Evolutionary conservation across 768 basidiomycete species (phyloP), one percentile per base, ranked within the genome.

Genomic region (Pisolithus orientalis): DNA sequence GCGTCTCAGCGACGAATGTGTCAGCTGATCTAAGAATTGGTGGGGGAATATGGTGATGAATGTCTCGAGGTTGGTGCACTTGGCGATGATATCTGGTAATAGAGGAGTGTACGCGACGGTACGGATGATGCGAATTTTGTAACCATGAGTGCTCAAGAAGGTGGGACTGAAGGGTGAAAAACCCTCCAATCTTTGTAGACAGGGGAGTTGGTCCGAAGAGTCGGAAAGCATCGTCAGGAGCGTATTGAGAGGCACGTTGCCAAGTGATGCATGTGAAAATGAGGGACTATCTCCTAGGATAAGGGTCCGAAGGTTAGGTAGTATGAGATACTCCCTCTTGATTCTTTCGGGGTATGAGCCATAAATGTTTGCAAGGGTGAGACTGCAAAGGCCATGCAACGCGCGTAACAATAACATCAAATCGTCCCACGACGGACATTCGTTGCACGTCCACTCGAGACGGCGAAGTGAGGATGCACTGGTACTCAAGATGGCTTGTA

Each of bases 391-490:
- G 44, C 67, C 60, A 1, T 61, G 65, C 17, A 71, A 57, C 37
- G 57, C 50, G 27, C 61, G 68, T 52, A 71, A 67, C n/a, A 78
- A 53, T 38, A 59, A 50, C 40, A 70, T 65, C 17, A 78, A 52
- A 55, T 77, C 74, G 21, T 59, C 50, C 60, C 71, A 75, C 0
- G 66, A 64, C 0, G 76, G 77, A 31, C 70, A 63, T 55, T 78
- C 77, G 8, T 72, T 72, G 21, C 71, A 68, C 7, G 64, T 71
- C 75, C 77, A 78, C 54, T 77, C 77, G 1, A 76, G 47, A 27
- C 77, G 68, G 42, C 66, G 69, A 11, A 78, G 63, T n/a, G 71
- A 69, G 28, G 57, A 54, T 3, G 65, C 59, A 28, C 70, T 72
- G 9, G 68, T 60, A 1, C 50, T 45, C 9, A 69, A 57, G 24